Evolutionary conservation across 2,329 filamentous ascomycete genomes (phyloP).

Genomic region (Samsoniella hepiali): DNA sequence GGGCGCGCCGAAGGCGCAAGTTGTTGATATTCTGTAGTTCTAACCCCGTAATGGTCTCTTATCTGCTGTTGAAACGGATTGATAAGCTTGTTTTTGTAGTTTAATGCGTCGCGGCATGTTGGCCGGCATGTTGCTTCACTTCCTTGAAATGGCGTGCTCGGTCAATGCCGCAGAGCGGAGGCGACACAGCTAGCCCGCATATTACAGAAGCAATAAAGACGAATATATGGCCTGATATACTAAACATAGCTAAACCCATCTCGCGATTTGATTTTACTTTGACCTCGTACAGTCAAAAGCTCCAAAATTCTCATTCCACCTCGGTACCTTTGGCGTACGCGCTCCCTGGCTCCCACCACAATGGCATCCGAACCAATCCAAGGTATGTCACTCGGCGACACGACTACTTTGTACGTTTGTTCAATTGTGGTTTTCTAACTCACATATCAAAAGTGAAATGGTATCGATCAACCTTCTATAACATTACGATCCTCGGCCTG

Average conservation of each 20-base stretch:
- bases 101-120: background rate
- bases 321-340: background rate
- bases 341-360: background rate
- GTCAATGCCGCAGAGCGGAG: slow-evolving; percentile 1
- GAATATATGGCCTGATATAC: background rate
- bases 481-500: slow-evolving; percentile 67
- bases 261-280: background rate
- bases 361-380: background rate
- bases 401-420: no score
- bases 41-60: background rate
- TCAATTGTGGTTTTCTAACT: background rate
- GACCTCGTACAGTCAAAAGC: no score
- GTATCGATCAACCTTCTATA: slow-evolving; percentile 70
- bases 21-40: background rate
- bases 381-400: background rate
- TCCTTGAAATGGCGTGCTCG: slow-evolving; percentile 13
- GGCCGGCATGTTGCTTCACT: slow-evolving; percentile 4
- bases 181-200: background rate
- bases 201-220: background rate
- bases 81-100: background rate
- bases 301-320: no score
- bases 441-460: slow-evolving; percentile 52
- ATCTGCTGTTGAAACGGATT: background rate
- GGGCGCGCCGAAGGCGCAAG: background rate
- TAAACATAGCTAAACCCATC: background rate